Conservation (phyloP, 345 rosid genomes). For the Sonneratia caseolaris region DNA sequence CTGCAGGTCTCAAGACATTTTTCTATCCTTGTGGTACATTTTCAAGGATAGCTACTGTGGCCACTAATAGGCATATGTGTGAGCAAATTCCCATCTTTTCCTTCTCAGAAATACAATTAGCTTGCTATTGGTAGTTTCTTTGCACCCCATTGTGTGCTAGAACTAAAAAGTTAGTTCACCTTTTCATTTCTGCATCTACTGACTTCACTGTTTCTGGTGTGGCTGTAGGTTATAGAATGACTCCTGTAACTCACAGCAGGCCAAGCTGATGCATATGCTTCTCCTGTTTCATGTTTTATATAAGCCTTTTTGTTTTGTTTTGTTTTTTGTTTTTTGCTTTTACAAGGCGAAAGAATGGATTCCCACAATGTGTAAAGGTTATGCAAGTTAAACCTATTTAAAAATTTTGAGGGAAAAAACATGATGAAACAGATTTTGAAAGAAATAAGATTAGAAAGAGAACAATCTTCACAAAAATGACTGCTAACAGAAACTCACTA, state of each 20-base stretch:
- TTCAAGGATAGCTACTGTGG: constrained; percentile 79
- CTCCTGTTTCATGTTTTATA: not conserved
- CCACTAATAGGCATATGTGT: constrained; percentile 76
- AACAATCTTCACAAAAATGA: not conserved
- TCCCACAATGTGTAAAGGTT: not conserved
- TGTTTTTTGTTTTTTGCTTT: not conserved
- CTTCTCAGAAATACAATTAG: not conserved
- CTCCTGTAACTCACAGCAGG: not conserved
- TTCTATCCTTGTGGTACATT: constrained; percentile 90
- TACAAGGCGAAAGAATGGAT: not conserved
- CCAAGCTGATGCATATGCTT: not conserved
- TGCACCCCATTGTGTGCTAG: not conserved
- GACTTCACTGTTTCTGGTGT: not conserved
- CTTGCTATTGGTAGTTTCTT: not conserved
- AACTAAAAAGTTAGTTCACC: not conserved
- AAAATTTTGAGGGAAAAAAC: not conserved
- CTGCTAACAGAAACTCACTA: not conserved
- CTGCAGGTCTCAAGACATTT: constrained; percentile 70
- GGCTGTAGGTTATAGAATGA: not conserved
- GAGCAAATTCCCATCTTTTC: constrained; percentile 22
- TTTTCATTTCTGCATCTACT: not conserved
- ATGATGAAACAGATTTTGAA: not conserved
- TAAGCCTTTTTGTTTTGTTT: not conserved
- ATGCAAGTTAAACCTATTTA: not conserved
- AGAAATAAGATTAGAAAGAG: not conserved